Percentiles rank a stretch among this genome's conserved stretches.
These are phyloP conservation scores for Apiospora koreana DNA, from an alignment of 2,329 filamentous ascomycete genomes.

Conservation along the genomic window DNA sequence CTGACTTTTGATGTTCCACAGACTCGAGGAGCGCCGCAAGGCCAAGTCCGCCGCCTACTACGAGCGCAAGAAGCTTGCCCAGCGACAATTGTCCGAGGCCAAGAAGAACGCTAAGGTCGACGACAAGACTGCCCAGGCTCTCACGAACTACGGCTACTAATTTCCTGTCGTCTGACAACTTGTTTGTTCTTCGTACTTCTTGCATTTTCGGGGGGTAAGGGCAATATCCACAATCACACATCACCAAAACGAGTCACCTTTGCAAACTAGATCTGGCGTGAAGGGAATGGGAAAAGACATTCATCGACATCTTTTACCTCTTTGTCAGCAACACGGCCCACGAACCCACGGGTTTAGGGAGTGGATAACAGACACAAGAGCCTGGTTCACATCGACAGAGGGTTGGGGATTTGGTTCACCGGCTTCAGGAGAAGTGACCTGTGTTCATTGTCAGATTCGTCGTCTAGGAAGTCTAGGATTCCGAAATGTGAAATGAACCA, in stretches of 20 bases:
- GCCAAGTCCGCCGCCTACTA: constrained; percentile 99
- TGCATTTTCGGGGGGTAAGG: constrained; percentile 28
- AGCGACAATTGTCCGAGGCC: constrained; percentile 87
- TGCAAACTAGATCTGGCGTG: constrained; percentile 38
- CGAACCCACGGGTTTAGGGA: constrained; percentile 23
- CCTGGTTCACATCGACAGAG: constrained; percentile 15
- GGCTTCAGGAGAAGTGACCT: constrained; percentile 29
- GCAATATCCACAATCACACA: constrained; percentile 29
- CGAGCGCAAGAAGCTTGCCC: constrained; percentile 98
- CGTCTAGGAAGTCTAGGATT: constrained; percentile 34
- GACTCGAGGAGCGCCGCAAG: constrained; percentile 99
- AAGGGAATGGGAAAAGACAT: constrained; percentile 33
- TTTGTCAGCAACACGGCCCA: constrained; percentile 27
- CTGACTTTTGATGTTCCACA: constrained; percentile 41
- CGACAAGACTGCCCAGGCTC: constrained; percentile 83
- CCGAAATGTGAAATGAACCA: constrained; percentile 37
- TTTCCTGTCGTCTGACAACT: constrained; percentile 14
- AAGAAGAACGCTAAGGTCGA: constrained; percentile 90
- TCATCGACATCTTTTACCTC: constrained; percentile 28
- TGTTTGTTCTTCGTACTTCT: constrained; percentile 27
- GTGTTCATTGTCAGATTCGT: constrained; percentile 36
- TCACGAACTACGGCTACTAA: constrained; percentile 92
- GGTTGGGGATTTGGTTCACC: constrained; percentile 17
- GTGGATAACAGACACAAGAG: constrained; percentile 13
- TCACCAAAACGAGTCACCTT: constrained; percentile 29